These are phyloP conservation scores for Plasmodiophora brassicae DNA, from an alignment of 208 protist genomes.

Conservation along the genomic window DNA sequence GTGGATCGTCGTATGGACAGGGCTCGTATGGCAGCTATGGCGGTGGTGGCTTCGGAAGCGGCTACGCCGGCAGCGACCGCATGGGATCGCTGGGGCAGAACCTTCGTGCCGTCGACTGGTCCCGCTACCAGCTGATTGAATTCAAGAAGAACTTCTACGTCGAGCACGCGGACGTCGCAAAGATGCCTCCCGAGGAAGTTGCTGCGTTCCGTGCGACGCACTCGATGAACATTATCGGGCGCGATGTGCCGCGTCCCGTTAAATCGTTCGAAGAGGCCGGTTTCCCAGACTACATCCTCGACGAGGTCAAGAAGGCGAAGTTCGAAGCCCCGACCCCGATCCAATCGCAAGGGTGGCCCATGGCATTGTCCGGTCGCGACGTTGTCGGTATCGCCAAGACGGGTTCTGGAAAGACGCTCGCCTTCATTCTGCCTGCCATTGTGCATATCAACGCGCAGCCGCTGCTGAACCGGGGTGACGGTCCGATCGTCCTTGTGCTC, in stretches of 20 bases:
- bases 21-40: constrained; percentile 7
- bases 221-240: constrained; percentile 17
- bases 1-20: too few species aligned
- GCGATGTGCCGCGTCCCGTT: constrained; percentile 28
- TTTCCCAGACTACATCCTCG: constrained; percentile 40
- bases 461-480: constrained; percentile 57
- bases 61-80: not conserved
- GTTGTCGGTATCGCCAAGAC: constrained; percentile 65
- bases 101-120: constrained; percentile 29
- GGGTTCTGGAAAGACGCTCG: constrained; percentile 79
- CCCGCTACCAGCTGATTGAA: constrained; percentile 1
- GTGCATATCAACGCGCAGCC: constrained; percentile 64
- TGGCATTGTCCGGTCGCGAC: constrained; percentile 68
- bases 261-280: constrained; percentile 19
- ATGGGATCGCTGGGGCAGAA: constrained; percentile 16
- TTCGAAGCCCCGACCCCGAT: constrained; percentile 70
- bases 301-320: constrained; percentile 34
- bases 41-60: constrained; percentile 27
- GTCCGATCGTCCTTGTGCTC: constrained; percentile 72
- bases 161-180: constrained; percentile 31
- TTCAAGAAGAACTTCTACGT: constrained; percentile 44
- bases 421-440: constrained; percentile 75
- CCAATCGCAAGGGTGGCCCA: constrained; percentile 79
- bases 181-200: not conserved
- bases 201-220: not conserved